Base-by-base conservation (phyloP, 108 stramenopile genomes). In the Fragilariopsis cylindrus region DNA sequence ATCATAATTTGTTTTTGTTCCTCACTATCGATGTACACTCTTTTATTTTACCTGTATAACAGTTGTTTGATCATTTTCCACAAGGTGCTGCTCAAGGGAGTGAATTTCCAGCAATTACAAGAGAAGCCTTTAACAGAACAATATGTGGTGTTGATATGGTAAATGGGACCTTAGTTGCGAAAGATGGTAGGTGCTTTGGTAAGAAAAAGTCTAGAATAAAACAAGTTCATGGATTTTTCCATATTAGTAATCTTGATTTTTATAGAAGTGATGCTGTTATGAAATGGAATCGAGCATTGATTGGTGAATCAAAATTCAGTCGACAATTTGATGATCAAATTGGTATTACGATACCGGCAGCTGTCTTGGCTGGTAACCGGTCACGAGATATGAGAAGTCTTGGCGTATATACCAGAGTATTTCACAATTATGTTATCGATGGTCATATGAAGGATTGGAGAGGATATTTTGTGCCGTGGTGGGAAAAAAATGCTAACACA, bases 281-380 rank as follows among this genome's bases (percentile, higher is more conserved):
- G 55, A 64, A 77, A n/a, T 84, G 75, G 75, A 55, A 68, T 42
- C 30, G 48, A 11, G 70, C 55, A 46, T 52, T 76, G 82, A 79
- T 83, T 57, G 76, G 75, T 3, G 71, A 80, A 42, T 49, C 67
- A 8, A 65, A 58, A 18, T 76, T 83, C 49, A 66, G 76, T 57
- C 78, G 82, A 12, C 15, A 60, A n/a, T 84, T 74, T 65, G 83
- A 84, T 68, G 83, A 84, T 58, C 82, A 83, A 71, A 63, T 76
- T 11, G 82, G 74, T 42, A 63, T 83, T 19, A 83, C 82, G 44
- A 56, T 83, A 6, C 82, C 82, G 6, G 82, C 82, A 11, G 78
- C 78, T 2, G 71, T 80, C 8, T 47, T 72, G 11, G 79, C 74
- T 16, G 57, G 52, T 13, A 47, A 79, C 21, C 54, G 58, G 41